These are phyloP conservation scores for Warburgia ugandensis DNA, from an alignment of 164 flowering plant genomes.

Conservation along the genomic window DNA sequence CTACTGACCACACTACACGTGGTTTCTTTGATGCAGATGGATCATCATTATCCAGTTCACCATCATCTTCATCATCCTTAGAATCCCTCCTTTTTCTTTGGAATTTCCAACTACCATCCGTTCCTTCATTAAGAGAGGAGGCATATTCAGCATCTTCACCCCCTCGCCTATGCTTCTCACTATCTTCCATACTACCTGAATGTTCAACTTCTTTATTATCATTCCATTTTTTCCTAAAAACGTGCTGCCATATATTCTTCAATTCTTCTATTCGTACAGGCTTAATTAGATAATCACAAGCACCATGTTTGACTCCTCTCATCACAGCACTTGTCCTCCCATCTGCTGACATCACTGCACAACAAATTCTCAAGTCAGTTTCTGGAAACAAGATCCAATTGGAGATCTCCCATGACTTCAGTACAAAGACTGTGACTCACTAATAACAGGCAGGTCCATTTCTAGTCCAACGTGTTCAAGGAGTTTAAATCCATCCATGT, in stretches of 20 bases:
- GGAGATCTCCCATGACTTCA: no score
- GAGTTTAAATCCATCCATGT: conserved; percentile 93
- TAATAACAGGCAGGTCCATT: conserved; percentile 92
- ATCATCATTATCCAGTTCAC: conserved; percentile 45
- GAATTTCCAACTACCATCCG: conserved; percentile 37
- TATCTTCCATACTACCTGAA: conserved; percentile 46
- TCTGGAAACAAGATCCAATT: not conserved
- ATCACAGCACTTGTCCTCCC: conserved; percentile 86
- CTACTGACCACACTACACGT: conserved; percentile 82
- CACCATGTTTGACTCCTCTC: conserved; percentile 96
- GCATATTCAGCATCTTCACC: conserved; percentile 46
- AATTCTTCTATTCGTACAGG: conserved; percentile 90
- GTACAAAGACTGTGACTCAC: no score
- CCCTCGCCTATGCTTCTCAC: conserved; percentile 31
- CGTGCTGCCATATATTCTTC: conserved; percentile 91
- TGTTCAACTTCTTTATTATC: not conserved
- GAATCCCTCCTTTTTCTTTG: conserved; percentile 41
- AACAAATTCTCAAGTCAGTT: not conserved
- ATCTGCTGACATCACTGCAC: conserved; percentile 93
- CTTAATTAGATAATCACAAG: conserved; percentile 85
- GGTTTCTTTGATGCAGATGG: no score
- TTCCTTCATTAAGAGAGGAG: conserved; percentile 54
- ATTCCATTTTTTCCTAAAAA: conserved; percentile 34
- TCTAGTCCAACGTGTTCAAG: conserved; percentile 91
- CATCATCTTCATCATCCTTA: conserved; percentile 53